A percentile compares a stretch with the other conserved stretches of the same genome.
phyloP scores from a whole-genome alignment of 345 rosid genomes.

The Moringa oleifera region DNA sequence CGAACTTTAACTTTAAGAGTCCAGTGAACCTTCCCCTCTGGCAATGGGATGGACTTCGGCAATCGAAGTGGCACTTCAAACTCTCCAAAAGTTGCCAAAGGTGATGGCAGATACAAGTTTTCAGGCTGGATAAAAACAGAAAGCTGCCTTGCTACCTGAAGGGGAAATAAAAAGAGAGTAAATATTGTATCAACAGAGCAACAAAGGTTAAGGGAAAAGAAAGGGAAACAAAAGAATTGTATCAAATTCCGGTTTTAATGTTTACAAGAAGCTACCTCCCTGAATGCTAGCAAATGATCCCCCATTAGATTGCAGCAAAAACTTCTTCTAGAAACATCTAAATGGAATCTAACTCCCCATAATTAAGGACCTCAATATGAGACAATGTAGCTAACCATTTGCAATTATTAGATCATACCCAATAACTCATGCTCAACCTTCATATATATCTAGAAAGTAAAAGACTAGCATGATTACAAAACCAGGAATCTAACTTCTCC shows the following conservation, averaged over 20 bases:
- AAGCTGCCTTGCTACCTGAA: slow-evolving; percentile 81
- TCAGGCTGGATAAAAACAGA: slow-evolving; percentile 71
- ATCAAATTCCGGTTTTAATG: background rate
- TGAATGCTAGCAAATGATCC: background rate
- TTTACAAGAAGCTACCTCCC: background rate
- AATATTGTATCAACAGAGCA: background rate
- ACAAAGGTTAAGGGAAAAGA: background rate
- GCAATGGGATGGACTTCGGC: slow-evolving; percentile 76
- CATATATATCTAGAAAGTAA: no score
- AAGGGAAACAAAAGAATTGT: background rate
- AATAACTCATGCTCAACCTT: no score
- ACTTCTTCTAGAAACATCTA: background rate
- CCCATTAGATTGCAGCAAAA: background rate
- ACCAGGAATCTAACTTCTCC: no score
- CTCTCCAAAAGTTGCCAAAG: slow-evolving; percentile 67
- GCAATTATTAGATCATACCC: background rate
- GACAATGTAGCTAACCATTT: background rate
- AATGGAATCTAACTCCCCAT: no score
- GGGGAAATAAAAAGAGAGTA: background rate
- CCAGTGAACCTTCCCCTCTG: slow-evolving; percentile 79
- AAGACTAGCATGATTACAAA: background rate
- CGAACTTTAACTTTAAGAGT: slow-evolving; percentile 70
- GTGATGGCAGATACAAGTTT: slow-evolving; percentile 51
- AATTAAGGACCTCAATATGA: background rate
- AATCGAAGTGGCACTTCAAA: slow-evolving; percentile 68